Conservation (phyloP, 176 grass and related monocot species). For the Oryza punctata region DNA sequence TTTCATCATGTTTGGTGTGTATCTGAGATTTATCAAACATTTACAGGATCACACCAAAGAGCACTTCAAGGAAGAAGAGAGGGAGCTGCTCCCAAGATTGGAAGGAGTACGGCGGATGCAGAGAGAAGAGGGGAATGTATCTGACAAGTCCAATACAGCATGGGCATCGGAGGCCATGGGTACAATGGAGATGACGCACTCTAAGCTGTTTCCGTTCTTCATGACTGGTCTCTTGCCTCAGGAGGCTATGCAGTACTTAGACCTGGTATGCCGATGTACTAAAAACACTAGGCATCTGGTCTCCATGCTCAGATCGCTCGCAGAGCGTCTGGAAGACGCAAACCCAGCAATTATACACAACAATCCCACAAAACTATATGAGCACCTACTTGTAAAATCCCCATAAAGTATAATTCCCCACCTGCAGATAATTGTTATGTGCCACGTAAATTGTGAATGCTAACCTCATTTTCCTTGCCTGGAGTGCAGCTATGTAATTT, state of each 20-base stretch:
- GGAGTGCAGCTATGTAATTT: slow-evolving; percentile 56
- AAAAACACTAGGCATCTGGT: slow-evolving; percentile 56
- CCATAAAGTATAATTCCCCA: slow-evolving; percentile 28
- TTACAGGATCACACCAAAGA: slow-evolving; percentile 79
- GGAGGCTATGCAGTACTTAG: slow-evolving; percentile 87
- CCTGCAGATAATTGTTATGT: slow-evolving; percentile 12
- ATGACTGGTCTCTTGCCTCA: slow-evolving; percentile 87
- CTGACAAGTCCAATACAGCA: slow-evolving; percentile 54
- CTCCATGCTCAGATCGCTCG: slow-evolving; percentile 68
- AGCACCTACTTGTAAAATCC: slow-evolving; percentile 61
- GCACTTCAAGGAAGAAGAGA: slow-evolving; percentile 96
- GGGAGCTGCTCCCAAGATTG: slow-evolving; percentile 66
- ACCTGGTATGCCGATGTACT: slow-evolving; percentile 62
- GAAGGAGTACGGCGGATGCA: slow-evolving; percentile 64
- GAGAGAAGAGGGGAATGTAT: slow-evolving; percentile 56
- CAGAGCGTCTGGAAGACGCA: slow-evolving; percentile 55
- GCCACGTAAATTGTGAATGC: slow-evolving; percentile 51
- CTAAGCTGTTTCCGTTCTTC: slow-evolving; percentile 86
- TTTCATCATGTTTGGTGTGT: not conserved
- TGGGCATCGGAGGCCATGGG: slow-evolving; percentile 59
- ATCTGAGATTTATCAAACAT: slow-evolving; percentile 23
- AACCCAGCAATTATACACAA: slow-evolving; percentile 63
- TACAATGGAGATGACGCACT: slow-evolving; percentile 83
- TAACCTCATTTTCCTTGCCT: slow-evolving; percentile 45
- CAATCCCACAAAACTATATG: slow-evolving; percentile 54